Percentiles rank a stretch among this genome's conserved stretches.
Conservation (phyloP, 75 land plant species). For the Cryptomeria japonica region DNA sequence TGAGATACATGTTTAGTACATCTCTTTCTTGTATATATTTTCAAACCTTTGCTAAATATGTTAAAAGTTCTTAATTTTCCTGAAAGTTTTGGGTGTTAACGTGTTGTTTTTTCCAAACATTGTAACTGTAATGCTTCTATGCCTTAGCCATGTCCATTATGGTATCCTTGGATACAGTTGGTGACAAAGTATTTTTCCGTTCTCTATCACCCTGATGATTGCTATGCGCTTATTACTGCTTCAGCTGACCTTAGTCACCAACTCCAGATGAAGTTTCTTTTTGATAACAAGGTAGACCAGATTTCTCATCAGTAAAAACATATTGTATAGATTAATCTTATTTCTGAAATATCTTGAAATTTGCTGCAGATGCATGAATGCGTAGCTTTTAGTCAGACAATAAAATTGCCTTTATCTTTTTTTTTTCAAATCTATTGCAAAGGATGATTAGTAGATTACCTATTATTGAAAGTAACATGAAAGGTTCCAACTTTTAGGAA, state of each 20-base stretch:
- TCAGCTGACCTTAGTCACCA: conserved; percentile 38
- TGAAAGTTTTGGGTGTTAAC: conserved; percentile 1
- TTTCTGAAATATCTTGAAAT: background rate
- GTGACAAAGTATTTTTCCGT: conserved; percentile 68
- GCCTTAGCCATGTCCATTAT: background rate
- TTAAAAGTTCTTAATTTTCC: background rate
- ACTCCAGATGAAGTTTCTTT: conserved; percentile 44
- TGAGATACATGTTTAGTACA: background rate
- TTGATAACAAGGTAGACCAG: conserved; percentile 73
- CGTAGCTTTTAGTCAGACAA: background rate
- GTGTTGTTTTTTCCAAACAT: background rate
- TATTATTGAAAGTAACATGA: background rate
- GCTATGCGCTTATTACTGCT: conserved; percentile 62
- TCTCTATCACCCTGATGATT: conserved; percentile 65
- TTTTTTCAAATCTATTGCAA: background rate
- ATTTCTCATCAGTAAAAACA: background rate
- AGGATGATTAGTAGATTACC: background rate
- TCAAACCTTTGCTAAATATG: background rate
- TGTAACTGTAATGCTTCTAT: background rate
- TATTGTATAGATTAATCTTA: background rate
- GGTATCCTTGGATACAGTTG: conserved; percentile 49
- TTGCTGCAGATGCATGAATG: background rate
- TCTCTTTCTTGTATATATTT: background rate
- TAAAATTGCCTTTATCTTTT: background rate
- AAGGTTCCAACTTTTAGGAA: background rate